phyloP scores from a whole-genome alignment of 148 eudicot species.

The Fallopia convolvulus region DNA sequence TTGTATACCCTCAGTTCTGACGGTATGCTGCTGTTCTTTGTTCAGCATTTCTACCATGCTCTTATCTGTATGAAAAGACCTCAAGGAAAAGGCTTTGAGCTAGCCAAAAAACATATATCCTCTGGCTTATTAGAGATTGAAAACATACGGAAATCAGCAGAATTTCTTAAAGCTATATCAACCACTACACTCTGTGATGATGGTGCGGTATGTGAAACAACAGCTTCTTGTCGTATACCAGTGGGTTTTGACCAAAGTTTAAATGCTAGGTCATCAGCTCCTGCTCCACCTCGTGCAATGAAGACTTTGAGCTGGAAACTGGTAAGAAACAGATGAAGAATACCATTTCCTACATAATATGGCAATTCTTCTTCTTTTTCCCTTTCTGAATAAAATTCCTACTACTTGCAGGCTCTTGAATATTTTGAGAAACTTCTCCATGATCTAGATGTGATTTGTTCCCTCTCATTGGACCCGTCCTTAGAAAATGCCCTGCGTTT shows the following conservation, averaged over 20 bases:
- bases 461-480: constrained; percentile 54
- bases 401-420: constrained; percentile 59
- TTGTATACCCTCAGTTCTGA: constrained; percentile 11
- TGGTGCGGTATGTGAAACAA: constrained; percentile 39
- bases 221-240: constrained; percentile 88
- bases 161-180: constrained; percentile 45
- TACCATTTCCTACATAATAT: neutral
- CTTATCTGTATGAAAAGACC: constrained; percentile 68
- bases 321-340: constrained; percentile 31
- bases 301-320: constrained; percentile 77
- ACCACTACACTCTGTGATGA: constrained; percentile 27
- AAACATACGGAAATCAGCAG: constrained; percentile 52
- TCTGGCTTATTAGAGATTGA: constrained; percentile 76
- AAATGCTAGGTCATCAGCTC: constrained; percentile 86
- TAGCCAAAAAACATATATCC: constrained; percentile 80
- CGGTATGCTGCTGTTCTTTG: constrained; percentile 5
- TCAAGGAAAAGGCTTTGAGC: constrained; percentile 90
- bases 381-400: neutral
- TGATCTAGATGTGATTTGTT: constrained; percentile 76
- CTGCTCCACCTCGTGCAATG: constrained; percentile 94
- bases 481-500: constrained; percentile 63
- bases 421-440: constrained; percentile 88
- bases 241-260: constrained; percentile 85
- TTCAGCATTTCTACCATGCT: constrained; percentile 82
- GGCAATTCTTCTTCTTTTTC: neutral